Evolutionary conservation across 2,329 filamentous ascomycete genomes (phyloP), one percentile per base, ranked within the genome.

Genomic region (Pseudocercospora ulei): DNA sequence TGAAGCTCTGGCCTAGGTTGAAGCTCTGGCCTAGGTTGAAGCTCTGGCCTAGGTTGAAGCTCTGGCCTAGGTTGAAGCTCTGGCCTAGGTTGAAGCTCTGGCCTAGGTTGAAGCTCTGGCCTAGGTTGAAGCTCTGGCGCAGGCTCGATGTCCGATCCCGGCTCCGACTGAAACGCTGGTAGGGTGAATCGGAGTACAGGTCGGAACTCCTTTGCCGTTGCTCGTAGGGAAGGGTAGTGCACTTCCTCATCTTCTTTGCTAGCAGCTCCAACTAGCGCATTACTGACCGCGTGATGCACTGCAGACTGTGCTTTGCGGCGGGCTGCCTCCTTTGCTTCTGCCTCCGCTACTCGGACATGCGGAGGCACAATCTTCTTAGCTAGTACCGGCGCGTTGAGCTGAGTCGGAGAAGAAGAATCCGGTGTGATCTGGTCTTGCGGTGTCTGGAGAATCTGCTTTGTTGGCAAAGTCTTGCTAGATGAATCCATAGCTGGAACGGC

Each of bases 121-220:
- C n/a, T n/a, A n/a, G n/a, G n/a, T n/a, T n/a, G n/a, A n/a, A n/a
- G n/a, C n/a, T n/a, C n/a, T n/a, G n/a, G n/a, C n/a, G n/a, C n/a
- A n/a, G n/a, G n/a, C n/a, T n/a, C n/a, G n/a, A n/a, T n/a, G n/a
- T n/a, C 26, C 41, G 14, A 35, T 28, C 16, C 27, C 7, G 28
- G 33, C 20, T 41, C 14, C 9, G 46, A 39, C 33, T 46, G 12
- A 16, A 9, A 6, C n/a, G 14, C 14, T 12, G 34, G 14, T 7
- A 5, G 7, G 5, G 22, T 20, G 5, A 25, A 35, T 22, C 23
- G 39, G 3, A 27, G 40, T 16, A 50, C 46, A 8, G 54, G 54
- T 35, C 20, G 50, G 45, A 56, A 56, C 18, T 50, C 43, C 24
- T 41, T 26, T 5, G 53, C 54, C 14, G 51, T 54, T 7, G 52